Evolutionary conservation across 805 yeast species (phyloP), one percentile per base, ranked within the genome.

Genomic region (Metschnikowia aberdeeniae): DNA sequence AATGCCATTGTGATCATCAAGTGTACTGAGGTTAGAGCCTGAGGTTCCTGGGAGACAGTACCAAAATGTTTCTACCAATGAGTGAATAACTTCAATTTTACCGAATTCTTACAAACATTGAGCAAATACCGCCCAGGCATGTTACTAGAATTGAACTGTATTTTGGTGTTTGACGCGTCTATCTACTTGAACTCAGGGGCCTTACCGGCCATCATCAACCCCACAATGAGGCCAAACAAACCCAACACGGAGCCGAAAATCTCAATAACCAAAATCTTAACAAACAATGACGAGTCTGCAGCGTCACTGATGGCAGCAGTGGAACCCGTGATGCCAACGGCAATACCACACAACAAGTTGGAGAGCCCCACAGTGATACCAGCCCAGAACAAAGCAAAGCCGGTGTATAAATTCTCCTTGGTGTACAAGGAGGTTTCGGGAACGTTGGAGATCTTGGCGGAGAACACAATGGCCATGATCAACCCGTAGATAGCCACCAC

Each of bases 271-370:
- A 93, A 80, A 49, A 93, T 93, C 71, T 93, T 93, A 52, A 93
- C 99, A 59, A 93, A 93, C 54, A 93, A 74, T 4, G 96, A 78
- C 20, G 97, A 82, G 71, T 93, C 97, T 9, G 99, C 97, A 27
- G 99, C 99, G 69, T 93, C 99, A 36, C 95, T 81, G 50, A 93
- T 80, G 34, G 99, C 99, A 30, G 98, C 99, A n/a, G 97, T 93
- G 22, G 98, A 84, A 40, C 99, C 99, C 12, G 99, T 93, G 50
- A 93, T 77, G 52, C 99, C 99, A 40, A 93, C 99, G 3, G 97
- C 92, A 45, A 93, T 75, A 72, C 99, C 99, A 77, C 99, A 93
- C 48, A 93, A 84, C 64, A 93, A 78, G 68, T 93, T 93, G 59
- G 95, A 82, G 28, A 87, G 64, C 33, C 99, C 99, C 40, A 93